Conservation (phyloP, 148 eudicot species). For the Rhododendron molle region DNA sequence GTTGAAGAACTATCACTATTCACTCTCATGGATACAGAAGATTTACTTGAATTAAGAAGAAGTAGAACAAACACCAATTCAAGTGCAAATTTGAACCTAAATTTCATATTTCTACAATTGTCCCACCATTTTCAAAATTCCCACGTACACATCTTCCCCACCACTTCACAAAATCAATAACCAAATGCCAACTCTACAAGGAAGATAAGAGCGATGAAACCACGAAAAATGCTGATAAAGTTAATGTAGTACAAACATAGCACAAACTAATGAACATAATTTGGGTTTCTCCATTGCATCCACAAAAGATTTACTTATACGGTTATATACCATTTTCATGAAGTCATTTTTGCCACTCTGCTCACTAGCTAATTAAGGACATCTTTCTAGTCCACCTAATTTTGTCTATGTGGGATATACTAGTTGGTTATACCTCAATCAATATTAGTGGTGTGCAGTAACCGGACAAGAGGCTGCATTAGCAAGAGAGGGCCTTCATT, state of each 20-base stretch:
- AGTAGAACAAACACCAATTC: background rate
- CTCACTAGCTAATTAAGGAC: background rate
- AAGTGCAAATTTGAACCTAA: background rate
- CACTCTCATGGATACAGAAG: background rate
- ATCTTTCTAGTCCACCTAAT: background rate
- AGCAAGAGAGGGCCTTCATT: background rate
- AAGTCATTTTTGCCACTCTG: background rate
- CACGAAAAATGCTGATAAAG: background rate
- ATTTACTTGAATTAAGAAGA: background rate
- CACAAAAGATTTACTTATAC: background rate
- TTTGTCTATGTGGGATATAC: background rate
- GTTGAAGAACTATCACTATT: background rate
- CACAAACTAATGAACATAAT: background rate
- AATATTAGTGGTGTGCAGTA: background rate
- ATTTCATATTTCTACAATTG: background rate
- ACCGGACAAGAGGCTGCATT: background rate
- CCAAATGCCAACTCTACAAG: background rate
- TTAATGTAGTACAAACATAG: background rate
- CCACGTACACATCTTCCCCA: background rate
- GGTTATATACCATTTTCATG: background rate
- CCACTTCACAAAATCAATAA: background rate
- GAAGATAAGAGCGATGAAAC: background rate
- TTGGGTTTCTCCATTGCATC: background rate
- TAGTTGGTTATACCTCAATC: background rate
- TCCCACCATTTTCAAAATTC: background rate